Evolutionary conservation across 1,284 basidiomycete species (phyloP), one percentile per base, ranked within the genome.

Genomic region (Cryptococcus sp.): DNA sequence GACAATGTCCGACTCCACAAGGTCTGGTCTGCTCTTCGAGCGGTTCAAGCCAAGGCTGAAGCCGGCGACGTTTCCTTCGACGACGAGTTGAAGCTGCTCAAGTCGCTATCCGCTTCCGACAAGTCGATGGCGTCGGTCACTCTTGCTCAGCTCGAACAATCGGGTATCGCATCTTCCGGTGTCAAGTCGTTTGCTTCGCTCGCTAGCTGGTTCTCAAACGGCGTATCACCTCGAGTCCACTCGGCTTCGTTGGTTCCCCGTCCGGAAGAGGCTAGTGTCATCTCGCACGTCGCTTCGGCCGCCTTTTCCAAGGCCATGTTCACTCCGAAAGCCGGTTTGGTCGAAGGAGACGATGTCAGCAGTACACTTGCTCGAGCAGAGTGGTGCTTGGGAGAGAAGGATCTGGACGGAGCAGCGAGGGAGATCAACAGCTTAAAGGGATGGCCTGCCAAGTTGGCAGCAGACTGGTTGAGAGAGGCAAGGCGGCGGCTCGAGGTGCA

Each of bases 391-490:
- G 85, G 86, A 54, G 86, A 92, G 74, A 92, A 94, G 78, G 88
- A 97, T 67, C 75, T 99, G 57, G 93, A 97, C 62, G 82, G 80
- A 54, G 94, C 95, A 12, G 77, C 92, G 31, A 78, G 94, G 48
- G 92, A 97, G 75, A 76, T 97, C 38, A 99, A 98, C 73, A 85
- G 88, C 71, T 75, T 98, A 52, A 80, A 78, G 39, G 91, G 93
- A 0, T 87, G 90, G 63, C 86, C 93, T 2, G 89, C 85, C 69
- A 75, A 82, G 47, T 72, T 98, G 48, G 77, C 94, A 48, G 75
- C 79, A 36, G 95, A 98, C 74, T 98, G 95, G 94, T 76, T 98
- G 50, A 82, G 84, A 56, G 92, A 91, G 60, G 91, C 91, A 18
- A 78, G 95, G 60, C 80, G 81, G 68, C 80, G 91, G 66, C 74